phyloP scores from a whole-genome alignment of 2,329 filamentous ascomycete species.

The Alternaria gaisen region DNA sequence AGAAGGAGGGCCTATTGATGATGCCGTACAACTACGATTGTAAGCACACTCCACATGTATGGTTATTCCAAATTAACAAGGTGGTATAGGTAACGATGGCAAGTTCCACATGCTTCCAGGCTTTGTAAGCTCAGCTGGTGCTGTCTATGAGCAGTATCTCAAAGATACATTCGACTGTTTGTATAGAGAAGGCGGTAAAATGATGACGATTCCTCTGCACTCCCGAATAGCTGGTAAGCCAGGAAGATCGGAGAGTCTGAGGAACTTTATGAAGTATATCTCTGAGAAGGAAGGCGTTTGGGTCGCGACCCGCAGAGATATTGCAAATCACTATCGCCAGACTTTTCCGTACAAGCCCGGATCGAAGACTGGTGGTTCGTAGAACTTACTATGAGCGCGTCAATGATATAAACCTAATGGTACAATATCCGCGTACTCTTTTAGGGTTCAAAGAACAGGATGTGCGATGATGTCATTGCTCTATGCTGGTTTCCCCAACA shows the following conservation, averaged over 20 bases:
- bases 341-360: constrained; percentile 56
- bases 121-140: constrained; percentile 52
- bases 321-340: constrained; percentile 59
- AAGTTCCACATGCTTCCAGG: constrained; percentile 52
- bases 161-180: constrained; percentile 64
- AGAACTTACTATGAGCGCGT: not conserved
- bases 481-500: not conserved
- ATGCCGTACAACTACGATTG: constrained; percentile 65
- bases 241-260: constrained; percentile 60
- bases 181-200: constrained; percentile 61
- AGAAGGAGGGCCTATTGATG: constrained; percentile 63
- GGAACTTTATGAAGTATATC: constrained; percentile 64
- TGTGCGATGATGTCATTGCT: not conserved
- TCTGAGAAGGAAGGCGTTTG: constrained; percentile 62
- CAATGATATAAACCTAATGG: not conserved
- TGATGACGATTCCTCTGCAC: constrained; percentile 67
- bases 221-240: constrained; percentile 63
- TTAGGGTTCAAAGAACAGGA: not conserved
- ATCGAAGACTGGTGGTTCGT: constrained; percentile 21
- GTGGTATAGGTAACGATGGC: constrained; percentile 49
- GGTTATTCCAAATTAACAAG: constrained; percentile 41
- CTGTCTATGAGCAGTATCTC: constrained; percentile 56
- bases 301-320: constrained; percentile 63
- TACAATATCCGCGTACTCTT: not conserved
- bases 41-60: constrained; percentile 42